Evolutionary conservation across 805 yeast genomes (phyloP), one percentile per base, ranked within the genome.

Genomic region (Schizosaccharomyces octosporus): DNA sequence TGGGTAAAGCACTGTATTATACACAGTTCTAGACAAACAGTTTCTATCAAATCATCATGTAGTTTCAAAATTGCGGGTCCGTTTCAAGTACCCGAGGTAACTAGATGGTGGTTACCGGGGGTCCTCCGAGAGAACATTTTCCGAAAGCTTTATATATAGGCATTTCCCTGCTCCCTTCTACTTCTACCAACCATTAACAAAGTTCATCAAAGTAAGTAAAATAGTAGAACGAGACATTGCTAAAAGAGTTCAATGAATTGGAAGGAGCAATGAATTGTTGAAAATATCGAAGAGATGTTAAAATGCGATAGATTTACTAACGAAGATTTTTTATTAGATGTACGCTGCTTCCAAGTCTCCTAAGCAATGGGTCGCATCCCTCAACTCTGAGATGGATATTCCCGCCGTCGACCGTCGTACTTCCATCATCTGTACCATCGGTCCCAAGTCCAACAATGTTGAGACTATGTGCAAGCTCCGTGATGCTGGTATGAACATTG

Each of bases 381-480:
- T 88, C 72, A 82, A 88, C 75, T 79, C 83, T 67, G 73, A 78
- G 66, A 79, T 79, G 67, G 81, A 83, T 69, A 94, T 95, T 65
- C 85, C 84, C 72, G 78, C 81, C 72, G 81, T 80, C 73, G 78
- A 78, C 72, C 88, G 98, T 78, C 87, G 96, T 75, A 85, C 96
- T 64, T 85, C 97, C 65, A 93, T 93, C 76, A 89, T 93, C 71
- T 97, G 97, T 74, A 93, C 98, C 68, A 93, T 93, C 75, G 98
- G 73, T 70, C 98, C 98, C 71, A 88, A 87, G 79, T 87, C 97
- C 76, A 93, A 93, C 82, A 74, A 78, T 69, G 89, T 84, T 67
- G 96, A 89, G 72, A 79, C 80, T 67, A 76, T 93, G 71, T 87
- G 83, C 69, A 80, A 81, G 73, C 81, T 93, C 72, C 85, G 98